These are phyloP conservation scores for Arbutus unedo DNA, from an alignment of 148 eudicot genomes.

Conservation along the genomic window DNA sequence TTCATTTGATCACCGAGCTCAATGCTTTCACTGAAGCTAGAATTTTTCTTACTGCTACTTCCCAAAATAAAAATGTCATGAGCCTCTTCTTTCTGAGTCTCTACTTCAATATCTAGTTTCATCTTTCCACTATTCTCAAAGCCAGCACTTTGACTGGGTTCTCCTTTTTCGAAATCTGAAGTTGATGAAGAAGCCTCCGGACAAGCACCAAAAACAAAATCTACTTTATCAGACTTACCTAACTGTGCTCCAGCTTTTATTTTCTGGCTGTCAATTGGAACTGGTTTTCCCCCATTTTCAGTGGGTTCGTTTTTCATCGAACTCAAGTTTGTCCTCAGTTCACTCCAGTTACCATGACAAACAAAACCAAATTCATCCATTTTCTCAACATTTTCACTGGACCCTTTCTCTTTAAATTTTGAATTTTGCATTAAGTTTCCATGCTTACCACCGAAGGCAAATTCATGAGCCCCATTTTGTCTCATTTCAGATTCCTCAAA, in stretches of 20 bases:
- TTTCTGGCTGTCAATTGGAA: conserved; percentile 12
- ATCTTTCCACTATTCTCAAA: conserved; percentile 22
- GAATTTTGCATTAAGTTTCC: conserved; percentile 2
- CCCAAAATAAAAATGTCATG: conserved; percentile 30
- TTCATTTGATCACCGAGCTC: conserved; percentile 19
- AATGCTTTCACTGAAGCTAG: conserved; percentile 1
- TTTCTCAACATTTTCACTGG: conserved; percentile 18
- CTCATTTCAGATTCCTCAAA: conserved; percentile 3
- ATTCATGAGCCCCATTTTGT: conserved; percentile 1
- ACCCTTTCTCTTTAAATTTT: background rate
- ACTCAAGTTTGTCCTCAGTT: background rate
- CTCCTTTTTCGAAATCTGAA: conserved; percentile 8
- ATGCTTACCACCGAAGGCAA: conserved; percentile 12
- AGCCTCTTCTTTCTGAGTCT: conserved; percentile 18
- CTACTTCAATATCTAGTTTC: conserved; percentile 10
- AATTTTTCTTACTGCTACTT: conserved; percentile 15
- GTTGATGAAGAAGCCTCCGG: conserved; percentile 7
- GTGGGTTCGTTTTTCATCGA: background rate
- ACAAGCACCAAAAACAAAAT: conserved; percentile 24
- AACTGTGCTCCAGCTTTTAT: conserved; percentile 10
- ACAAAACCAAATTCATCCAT: conserved; percentile 1
- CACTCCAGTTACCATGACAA: background rate
- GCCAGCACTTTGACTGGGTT: background rate
- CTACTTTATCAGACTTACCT: conserved; percentile 22
- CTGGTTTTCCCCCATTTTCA: conserved; percentile 10